Evolutionary conservation across 495 filamentous ascomycete species (phyloP).

Genomic region (Cladorrhinum samala): DNA sequence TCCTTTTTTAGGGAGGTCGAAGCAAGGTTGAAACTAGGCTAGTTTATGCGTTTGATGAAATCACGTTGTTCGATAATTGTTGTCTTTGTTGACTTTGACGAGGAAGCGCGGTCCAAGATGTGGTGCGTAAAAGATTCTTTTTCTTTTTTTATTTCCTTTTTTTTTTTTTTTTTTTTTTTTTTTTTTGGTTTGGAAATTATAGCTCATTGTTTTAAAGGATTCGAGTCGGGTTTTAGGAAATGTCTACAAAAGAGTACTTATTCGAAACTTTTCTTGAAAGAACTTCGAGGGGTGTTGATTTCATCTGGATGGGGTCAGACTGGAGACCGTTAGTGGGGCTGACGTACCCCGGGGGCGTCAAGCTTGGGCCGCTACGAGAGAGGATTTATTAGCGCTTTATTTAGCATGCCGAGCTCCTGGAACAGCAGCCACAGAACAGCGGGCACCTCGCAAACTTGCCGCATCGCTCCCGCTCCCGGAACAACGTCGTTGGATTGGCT

Average conservation of each 20-base stretch:
- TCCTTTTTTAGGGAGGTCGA: not conserved
- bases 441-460: no score
- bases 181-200: no score
- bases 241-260: no score
- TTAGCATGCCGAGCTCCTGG: not conserved
- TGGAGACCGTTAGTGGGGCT: not conserved
- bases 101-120: no score
- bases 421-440: not conserved
- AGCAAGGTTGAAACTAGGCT: constrained; percentile 22
- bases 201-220: no score
- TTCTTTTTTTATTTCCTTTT: no score
- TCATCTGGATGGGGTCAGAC: not conserved
- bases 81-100: no score
- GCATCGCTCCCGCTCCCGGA: not conserved
- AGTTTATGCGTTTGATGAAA: constrained; percentile 20
- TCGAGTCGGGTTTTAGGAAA: no score
- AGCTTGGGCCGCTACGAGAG: not conserved
- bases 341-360: not conserved
- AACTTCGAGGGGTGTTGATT: not conserved
- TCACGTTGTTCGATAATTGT: no score
- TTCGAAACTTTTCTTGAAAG: no score
- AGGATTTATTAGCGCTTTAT: constrained; percentile 3
- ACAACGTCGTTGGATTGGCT: constrained; percentile 12
- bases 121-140: no score
- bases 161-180: no score